Evolutionary conservation across 495 filamentous ascomycete species (phyloP), one percentile per base, ranked within the genome.

Genomic region (Jackrogersella multiformis): DNA sequence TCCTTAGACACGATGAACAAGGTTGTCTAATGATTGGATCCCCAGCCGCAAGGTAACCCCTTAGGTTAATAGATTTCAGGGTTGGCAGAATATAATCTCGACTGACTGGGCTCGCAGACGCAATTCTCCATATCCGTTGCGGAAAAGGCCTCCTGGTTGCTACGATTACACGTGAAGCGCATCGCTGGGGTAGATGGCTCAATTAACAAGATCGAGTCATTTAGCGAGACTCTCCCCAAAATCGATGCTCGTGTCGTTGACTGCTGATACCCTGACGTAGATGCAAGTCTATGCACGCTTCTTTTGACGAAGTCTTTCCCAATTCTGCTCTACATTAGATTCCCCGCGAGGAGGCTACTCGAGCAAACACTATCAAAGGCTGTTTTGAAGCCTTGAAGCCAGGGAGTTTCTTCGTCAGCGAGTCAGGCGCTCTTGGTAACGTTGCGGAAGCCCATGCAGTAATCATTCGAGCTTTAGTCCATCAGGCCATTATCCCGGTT

Each of bases 81-180:
- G 21, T 13, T 21, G 8, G 41, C 28, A 18, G 15, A 5, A 52
- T 42, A n/a, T 4, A 4, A 45, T 2, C 16, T 35, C 18, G 46
- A 46, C 53, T 57, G 15, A 57, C 16, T 42, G 6, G 36, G 2
- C 21, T 45, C 23, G 26, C 21, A 57, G 38, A 57, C 46, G 55
- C 45, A 23, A 46, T 60, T 20, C 56, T 60, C 23, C 34, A 60
- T 36, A 8, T 58, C 18, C 23, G 45, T 7, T 65, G 54, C 61
- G 45, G 61, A 23, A 45, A 39, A 52, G 56, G 56, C 8, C 21
- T 51, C 28, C 15, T 32, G 30, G 38, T 46, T 20, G 54, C 62
- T 13, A 54, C 52, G 54, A 57, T 58, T 28, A 58, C 38, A 65
- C 24, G 54, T 65, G 35, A 58, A 44, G 36, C 53, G 36, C n/a